Evolutionary conservation across 2,329 filamentous ascomycete genomes (phyloP), one percentile per base, ranked within the genome.

Genomic region (Trichoderma brevicompactum): DNA sequence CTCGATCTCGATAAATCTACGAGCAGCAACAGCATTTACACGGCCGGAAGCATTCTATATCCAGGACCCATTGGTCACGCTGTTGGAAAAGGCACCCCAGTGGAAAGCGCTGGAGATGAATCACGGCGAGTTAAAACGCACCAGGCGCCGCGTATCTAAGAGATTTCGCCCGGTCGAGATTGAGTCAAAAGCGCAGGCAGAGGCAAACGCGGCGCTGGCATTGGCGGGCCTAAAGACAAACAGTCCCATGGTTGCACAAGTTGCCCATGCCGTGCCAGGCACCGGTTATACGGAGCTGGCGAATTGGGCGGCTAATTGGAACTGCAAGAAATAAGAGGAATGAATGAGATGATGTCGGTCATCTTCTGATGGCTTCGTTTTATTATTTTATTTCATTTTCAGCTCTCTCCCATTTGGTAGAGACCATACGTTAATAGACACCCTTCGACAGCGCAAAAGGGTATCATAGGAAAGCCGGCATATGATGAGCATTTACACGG

Each of bases 1-100:
- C 13, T 70, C 72, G 1, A 69, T 78, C 34, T 78, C 76, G 15
- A 69, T 72, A 10, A 78, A 78, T 52, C 59, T 74, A 65, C 71
- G 74, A 3, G 70, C 65, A 34, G 68, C 67, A 5, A 66, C 50
- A 40, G 40, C 53, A 12, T 72, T 70, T 41, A 66, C 66, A 7
- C 69, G 65, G 34, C 64, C 64, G 19, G 68, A 75, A 7, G 66
- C 70, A 4, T 72, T 74, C 49, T 72, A 68, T 50, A 38, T 71
- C 7, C 66, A 71, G 8, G 70, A 74, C 19, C 58, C 71, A 1
- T 38, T 74, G 12, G 68, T 70, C 7, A 63, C 64, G 5, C 66
- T 71, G 8, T 60, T 72, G 19, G 69, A 70, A 38, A 69, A 69
- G 49, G 59, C 68, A 4, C 68, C 68, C 5, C 60, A 48, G 13